A percentile compares a stretch with the other conserved stretches of the same genome.
These are phyloP conservation scores for Hanseniaspora nectarophila DNA, from an alignment of 805 yeast genomes.

Conservation along the genomic window DNA sequence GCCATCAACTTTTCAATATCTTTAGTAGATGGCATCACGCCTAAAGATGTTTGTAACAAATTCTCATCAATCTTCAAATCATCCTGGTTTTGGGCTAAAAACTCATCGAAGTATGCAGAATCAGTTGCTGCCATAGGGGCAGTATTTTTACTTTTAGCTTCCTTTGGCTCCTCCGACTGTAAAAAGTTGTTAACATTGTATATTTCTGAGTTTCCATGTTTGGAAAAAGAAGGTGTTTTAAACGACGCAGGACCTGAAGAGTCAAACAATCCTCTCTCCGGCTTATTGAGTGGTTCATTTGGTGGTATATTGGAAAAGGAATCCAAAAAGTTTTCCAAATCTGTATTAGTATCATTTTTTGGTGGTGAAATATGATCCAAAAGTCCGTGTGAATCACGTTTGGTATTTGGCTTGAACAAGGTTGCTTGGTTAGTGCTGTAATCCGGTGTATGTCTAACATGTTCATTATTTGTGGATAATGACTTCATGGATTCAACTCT, in stretches of 20 bases:
- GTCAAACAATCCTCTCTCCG: background rate
- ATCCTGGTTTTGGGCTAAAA: background rate
- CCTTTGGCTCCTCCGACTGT: background rate
- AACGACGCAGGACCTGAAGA: background rate
- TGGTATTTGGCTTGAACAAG: background rate
- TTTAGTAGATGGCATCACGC: background rate
- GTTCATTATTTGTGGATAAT: slow-evolving; percentile 5
- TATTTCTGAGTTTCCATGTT: background rate
- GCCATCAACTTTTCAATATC: background rate
- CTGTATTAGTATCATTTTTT: background rate
- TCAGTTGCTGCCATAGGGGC: background rate
- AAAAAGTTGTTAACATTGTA: background rate
- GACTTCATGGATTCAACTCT: slow-evolving; percentile 6
- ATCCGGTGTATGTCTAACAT: background rate
- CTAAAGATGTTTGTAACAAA: background rate
- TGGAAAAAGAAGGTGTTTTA: background rate
- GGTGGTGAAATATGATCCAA: slow-evolving; percentile 12
- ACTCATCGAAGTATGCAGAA: background rate
- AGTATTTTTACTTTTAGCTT: background rate
- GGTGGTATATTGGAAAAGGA: background rate
- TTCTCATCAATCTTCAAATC: background rate
- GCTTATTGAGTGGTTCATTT: background rate
- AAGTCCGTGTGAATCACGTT: slow-evolving; percentile 12
- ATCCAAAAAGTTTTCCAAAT: background rate
- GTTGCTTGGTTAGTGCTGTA: background rate